These are phyloP conservation scores for Physaria fendleri DNA, from an alignment of 345 rosid genomes.

Conservation along the genomic window DNA sequence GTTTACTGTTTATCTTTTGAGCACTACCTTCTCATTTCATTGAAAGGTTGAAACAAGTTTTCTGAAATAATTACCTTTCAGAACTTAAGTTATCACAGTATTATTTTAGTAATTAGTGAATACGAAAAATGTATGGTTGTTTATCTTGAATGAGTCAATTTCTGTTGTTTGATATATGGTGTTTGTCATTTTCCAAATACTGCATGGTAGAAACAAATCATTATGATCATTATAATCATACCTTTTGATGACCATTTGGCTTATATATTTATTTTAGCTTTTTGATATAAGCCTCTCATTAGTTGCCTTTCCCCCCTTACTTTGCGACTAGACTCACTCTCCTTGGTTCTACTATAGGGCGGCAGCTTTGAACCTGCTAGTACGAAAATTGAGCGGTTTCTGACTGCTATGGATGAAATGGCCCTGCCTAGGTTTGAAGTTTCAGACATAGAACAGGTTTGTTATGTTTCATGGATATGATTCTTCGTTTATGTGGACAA, in stretches of 20 bases:
- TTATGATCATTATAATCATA: too few relatives aligned
- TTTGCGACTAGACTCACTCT: too few relatives aligned
- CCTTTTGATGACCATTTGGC: too few relatives aligned
- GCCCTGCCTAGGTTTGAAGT: constrained; percentile 57
- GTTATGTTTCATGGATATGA: not conserved
- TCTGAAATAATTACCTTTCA: not conserved
- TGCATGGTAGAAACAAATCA: not conserved
- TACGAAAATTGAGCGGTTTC: constrained; percentile 40
- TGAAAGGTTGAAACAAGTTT: not conserved
- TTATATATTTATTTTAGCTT: too few relatives aligned
- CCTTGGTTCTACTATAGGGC: constrained; percentile 30
- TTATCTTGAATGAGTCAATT: not conserved
- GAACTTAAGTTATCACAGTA: not conserved
- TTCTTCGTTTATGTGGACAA: too few relatives aligned
- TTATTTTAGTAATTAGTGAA: not conserved
- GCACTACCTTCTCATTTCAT: not conserved
- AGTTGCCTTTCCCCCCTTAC: too few relatives aligned
- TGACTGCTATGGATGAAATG: constrained; percentile 64
- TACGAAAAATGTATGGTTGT: not conserved
- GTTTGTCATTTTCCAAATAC: not conserved
- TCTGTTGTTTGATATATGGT: not conserved
- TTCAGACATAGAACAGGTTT: constrained; percentile 58
- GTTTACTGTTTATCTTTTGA: constrained; percentile 2
- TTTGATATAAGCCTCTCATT: too few relatives aligned
- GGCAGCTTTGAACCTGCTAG: constrained; percentile 36